Percentiles rank a stretch among this genome's conserved stretches.
Conservation (phyloP, 495 filamentous ascomycete species). For the Aspergillus egyptiacus region DNA sequence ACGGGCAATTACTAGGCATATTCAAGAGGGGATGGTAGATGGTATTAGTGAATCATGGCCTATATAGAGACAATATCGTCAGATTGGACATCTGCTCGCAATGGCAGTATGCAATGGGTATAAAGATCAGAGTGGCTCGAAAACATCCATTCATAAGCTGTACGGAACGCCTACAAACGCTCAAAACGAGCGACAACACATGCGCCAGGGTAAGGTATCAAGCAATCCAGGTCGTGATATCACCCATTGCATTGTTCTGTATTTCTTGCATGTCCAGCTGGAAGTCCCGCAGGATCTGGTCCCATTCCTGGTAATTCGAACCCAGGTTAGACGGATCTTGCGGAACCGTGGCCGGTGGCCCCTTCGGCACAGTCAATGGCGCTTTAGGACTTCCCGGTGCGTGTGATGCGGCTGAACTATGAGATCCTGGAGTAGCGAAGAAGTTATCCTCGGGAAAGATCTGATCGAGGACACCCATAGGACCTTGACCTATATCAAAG, state of each 20-base stretch:
- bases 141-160: background rate
- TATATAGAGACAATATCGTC: too few relatives aligned
- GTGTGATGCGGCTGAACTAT: slow-evolving; percentile 1
- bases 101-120: too few relatives aligned
- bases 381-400: slow-evolving; percentile 2
- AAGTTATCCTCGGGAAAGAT: slow-evolving; percentile 32
- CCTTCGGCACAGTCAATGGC: slow-evolving; percentile 7
- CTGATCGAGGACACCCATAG: slow-evolving; percentile 22
- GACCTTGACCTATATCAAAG: slow-evolving; percentile 30
- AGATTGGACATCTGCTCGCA: too few relatives aligned
- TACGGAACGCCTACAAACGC: background rate
- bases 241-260: slow-evolving; percentile 17
- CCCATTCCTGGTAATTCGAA: slow-evolving; percentile 43
- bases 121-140: too few relatives aligned
- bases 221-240: slow-evolving; percentile 32
- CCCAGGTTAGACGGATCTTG: slow-evolving; percentile 8
- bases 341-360: background rate
- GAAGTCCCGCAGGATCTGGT: slow-evolving; percentile 47
- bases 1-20: too few relatives aligned
- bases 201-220: background rate
- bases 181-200: background rate
- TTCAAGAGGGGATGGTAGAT: too few relatives aligned
- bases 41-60: too few relatives aligned
- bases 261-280: slow-evolving; percentile 38
- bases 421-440: slow-evolving; percentile 16